phyloP scores from a whole-genome alignment of 768 basidiomycete genomes.

The Trametes sanguinea region DNA sequence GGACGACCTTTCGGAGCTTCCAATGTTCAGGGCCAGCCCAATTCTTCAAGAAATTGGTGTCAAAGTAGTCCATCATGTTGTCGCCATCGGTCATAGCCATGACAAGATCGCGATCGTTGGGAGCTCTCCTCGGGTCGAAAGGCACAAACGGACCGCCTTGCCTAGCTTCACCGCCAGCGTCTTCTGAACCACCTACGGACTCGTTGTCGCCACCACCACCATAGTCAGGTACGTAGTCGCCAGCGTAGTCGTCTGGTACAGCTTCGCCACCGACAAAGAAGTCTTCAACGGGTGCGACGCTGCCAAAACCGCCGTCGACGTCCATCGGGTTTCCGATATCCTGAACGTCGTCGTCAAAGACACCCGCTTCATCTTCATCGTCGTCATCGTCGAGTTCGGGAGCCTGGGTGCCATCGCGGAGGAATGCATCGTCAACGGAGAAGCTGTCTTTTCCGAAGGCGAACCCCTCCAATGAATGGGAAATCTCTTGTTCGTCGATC shows the following conservation, averaged over 20 bases:
- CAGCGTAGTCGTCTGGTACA: slow-evolving; percentile 47
- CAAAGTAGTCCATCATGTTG: slow-evolving; percentile 84
- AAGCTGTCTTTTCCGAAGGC: slow-evolving; percentile 74
- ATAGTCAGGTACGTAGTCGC: slow-evolving; percentile 38
- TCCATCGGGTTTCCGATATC: slow-evolving; percentile 40
- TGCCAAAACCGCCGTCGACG: slow-evolving; percentile 40
- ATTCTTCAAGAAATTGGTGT: slow-evolving; percentile 82
- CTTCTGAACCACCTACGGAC: slow-evolving; percentile 43
- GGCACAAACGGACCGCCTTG: slow-evolving; percentile 58
- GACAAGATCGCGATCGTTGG: slow-evolving; percentile 77
- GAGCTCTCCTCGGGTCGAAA: slow-evolving; percentile 83
- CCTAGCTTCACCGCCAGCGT: slow-evolving; percentile 33
- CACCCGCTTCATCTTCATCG: slow-evolving; percentile 41
- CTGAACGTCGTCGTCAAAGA: slow-evolving; percentile 37
- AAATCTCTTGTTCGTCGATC: slow-evolving; percentile 72
- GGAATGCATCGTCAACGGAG: slow-evolving; percentile 63
- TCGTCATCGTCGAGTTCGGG: slow-evolving; percentile 46
- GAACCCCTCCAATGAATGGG: slow-evolving; percentile 79
- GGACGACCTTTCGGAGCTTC: slow-evolving; percentile 85
- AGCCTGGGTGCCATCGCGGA: slow-evolving; percentile 52
- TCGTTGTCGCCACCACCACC: slow-evolving; percentile 51
- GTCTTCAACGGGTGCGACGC: slow-evolving; percentile 51
- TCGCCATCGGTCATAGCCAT: slow-evolving; percentile 80
- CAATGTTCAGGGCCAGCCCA: slow-evolving; percentile 99
- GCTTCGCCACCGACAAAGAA: slow-evolving; percentile 70